Evolutionary conservation across 1,284 basidiomycete species (phyloP), one percentile per base, ranked within the genome.

Genomic region (Ceratobasidium papillatum): DNA sequence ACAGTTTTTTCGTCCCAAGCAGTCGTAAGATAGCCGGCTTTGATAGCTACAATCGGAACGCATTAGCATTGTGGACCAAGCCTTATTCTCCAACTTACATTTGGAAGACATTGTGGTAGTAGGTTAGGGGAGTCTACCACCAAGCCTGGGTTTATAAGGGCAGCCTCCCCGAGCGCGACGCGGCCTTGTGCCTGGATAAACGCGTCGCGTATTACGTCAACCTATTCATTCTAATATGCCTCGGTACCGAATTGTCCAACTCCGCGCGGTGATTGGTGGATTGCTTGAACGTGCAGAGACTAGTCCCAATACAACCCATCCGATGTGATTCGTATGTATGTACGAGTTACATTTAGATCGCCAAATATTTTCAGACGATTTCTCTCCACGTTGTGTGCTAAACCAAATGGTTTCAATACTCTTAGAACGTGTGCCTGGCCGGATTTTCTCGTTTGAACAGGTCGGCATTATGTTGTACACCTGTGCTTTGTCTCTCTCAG

Each of bases 1-100:
- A 74, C 54, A 7, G 71, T 30, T 27, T 65, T 74, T 27, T 76
- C 75, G 12, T 76, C 72, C 72, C 75, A 76, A 11, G 25, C 2
- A n/a, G 36, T 56, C 7, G 71, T 68, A 43, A 41, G 30, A 27
- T 54, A 76, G 0, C 32, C 34, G 17, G 74, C 65, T 61, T 75
- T 66, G 38, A 74, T 19, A 41, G 38, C 62, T 65, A 22, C 27
- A 43, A 0, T 11, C 2, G 32, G 2, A 8, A 52, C 25, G 7
- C 34, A n/a, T 38, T 17, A 52, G 19, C 0, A 36, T 7, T 8
- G 30, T 27, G 1, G 17, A 17, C 38, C 25, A 41, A 36, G 43
- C 5, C 5, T 0, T 3, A 43, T 8, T 45, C 1, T 5, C 19
- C 25, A 14, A 19, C 59, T 62, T 36, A 63, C 69, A 52, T 27